Base-by-base conservation (phyloP, 495 filamentous ascomycete species). In the Penicilliopsis zonata region DNA sequence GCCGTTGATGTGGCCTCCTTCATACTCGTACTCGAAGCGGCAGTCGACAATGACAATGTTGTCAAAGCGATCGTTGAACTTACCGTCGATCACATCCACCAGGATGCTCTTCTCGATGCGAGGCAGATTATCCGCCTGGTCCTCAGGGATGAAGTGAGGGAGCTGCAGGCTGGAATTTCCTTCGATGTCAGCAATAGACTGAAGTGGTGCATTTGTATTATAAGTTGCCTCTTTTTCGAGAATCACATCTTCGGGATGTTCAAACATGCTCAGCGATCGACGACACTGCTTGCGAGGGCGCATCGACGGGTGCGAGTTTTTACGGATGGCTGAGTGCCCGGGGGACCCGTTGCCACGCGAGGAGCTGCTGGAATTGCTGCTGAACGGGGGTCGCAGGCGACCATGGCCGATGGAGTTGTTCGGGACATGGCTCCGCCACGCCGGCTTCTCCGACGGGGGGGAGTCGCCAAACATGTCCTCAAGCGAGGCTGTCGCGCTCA, bases 21-120 rank as follows among this genome's bases (percentile, higher is more conserved):
- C 78, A 53, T 87, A 99, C 57, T 99, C 92, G 53, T 96, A 99
- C 57, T 96, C 92, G 52, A 99, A 99, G 8, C 90, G 82, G 50
- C 92, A 99, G 47, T 99, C 92, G 32, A 99, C 75, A 42, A 99
- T 64, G 52, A 90, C 68, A 40, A 80, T 76, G 37, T 84, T 70
- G 31, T 82, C 76, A 46, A 78, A 96, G 2, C 69, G 44, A 10
- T 74, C 65, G 36, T 74, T 72, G 52, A 77, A 95, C 43, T 82
- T 80, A 22, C 84, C 84, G 54, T 94, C 81, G 29, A 96, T 64
- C n/a, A 99, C 69, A 9, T 82, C 71, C 30, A 92, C 59, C 49
- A 96, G 69, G 12, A 83, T 93, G 15, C 67, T 58, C 40, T 78
- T 74, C 15, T 76, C 72, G 50, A 99, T 94, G 37, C 92, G 80